Conservation (phyloP, 352 stramenopile genomes). For the Globisporangium nodosum region DNA sequence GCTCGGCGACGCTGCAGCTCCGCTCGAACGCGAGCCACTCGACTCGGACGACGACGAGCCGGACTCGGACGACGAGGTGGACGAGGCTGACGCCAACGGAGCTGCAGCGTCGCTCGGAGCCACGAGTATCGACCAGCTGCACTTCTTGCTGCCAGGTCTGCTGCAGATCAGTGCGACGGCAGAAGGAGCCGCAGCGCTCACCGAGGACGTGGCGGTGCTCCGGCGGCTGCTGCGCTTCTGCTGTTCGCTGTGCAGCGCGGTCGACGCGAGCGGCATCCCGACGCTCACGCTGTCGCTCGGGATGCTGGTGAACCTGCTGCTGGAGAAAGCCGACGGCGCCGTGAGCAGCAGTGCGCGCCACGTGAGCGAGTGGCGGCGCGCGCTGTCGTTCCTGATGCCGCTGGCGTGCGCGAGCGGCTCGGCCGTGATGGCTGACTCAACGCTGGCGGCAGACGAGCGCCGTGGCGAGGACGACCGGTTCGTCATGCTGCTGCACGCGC, state of each 20-base stretch:
- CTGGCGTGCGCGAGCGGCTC: constrained; percentile 62
- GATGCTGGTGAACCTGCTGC: constrained; percentile 72
- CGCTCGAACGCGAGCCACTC: background rate
- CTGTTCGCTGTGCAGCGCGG: constrained; percentile 55
- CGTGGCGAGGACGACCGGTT: constrained; percentile 69
- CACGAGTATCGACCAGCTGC: constrained; percentile 56
- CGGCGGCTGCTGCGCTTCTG: constrained; percentile 72
- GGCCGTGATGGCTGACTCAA: constrained; percentile 37
- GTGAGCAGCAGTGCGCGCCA: constrained; percentile 28
- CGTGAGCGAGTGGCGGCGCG: constrained; percentile 58
- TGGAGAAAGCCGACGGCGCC: constrained; percentile 41
- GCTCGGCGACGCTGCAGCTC: constrained; percentile 2
- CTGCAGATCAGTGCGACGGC: constrained; percentile 69
- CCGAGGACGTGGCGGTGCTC: constrained; percentile 53
- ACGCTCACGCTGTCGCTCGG: constrained; percentile 73
- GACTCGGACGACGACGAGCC: constrained; percentile 48
- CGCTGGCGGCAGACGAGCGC: constrained; percentile 37
- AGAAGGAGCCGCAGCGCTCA: constrained; percentile 49
- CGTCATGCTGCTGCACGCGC: constrained; percentile 69
- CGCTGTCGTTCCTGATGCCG: constrained; percentile 67
- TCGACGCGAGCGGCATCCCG: constrained; percentile 41
- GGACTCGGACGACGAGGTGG: constrained; percentile 38
- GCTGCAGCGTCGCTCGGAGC: constrained; percentile 8
- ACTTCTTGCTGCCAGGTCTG: constrained; percentile 77
- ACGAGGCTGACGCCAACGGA: constrained; percentile 17